phyloP scores from a whole-genome alignment of 768 basidiomycete species.

The Cystobasidium tubakii region DNA sequence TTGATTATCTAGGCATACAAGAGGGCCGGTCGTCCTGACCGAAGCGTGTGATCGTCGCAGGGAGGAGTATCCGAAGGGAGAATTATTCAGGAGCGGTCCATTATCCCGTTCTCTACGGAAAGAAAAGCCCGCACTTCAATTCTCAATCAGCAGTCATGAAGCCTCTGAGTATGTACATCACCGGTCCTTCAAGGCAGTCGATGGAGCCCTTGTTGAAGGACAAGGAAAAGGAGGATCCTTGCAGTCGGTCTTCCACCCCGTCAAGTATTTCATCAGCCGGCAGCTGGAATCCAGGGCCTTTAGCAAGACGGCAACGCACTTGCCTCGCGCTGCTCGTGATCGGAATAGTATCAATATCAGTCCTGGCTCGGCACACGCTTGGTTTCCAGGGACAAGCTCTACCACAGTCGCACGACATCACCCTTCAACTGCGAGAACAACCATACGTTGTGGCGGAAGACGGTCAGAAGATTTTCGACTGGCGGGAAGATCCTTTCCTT shows the following conservation, averaged over 20 bases:
- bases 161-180: conserved; percentile 1
- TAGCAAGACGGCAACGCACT: background rate
- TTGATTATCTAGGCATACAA: too few relatives aligned
- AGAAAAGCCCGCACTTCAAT: background rate
- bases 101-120: background rate
- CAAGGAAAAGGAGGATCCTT: background rate
- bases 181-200: background rate
- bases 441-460: conserved; percentile 2
- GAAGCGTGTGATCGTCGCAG: background rate
- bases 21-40: too few relatives aligned
- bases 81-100: background rate
- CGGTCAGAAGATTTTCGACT: conserved; percentile 7
- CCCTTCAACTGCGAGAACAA: background rate
- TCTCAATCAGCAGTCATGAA: background rate
- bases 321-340: background rate
- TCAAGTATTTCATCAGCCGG: background rate
- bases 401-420: conserved; percentile 12
- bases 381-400: background rate
- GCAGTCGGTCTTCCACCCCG: background rate
- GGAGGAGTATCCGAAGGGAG: background rate
- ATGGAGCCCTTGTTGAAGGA: conserved; percentile 10
- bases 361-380: background rate
- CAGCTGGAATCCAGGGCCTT: background rate
- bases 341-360: background rate
- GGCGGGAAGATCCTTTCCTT: conserved; percentile 12